Evolutionary conservation across 495 filamentous ascomycete genomes (phyloP), one percentile per base, ranked within the genome.

Genomic region (Penicillium lividum): DNA sequence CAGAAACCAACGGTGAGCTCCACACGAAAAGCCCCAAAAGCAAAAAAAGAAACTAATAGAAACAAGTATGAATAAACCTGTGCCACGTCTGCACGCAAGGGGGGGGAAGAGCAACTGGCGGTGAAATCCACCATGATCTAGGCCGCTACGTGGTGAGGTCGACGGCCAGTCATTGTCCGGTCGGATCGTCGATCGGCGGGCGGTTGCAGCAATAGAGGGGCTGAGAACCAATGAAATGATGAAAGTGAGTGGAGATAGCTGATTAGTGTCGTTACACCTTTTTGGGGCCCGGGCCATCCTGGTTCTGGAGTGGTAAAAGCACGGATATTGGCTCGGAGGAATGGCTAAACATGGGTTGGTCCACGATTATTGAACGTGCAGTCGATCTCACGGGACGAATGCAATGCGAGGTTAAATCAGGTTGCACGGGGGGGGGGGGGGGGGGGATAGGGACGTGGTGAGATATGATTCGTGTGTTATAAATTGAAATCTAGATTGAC

Each of bases 331-430:
- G 22, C 4, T 53, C 52, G 55, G 61, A 60, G 57, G 47, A 62
- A 45, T 52, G n/a, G 15, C 55, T 47, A 13, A 9, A 57, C 42
- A 49, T 42, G 55, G 50, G 28, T 51, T 58, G 51, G 34, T 43
- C 43, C 57, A 42, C 44, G 22, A 54, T 22, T 51, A 56, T 63
- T 69, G 67, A 63, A 69, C 67, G 67, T 69, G 67, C 67, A 69
- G 67, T 65, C 67, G 67, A 69, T 69, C 67, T 67, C 57, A 62
- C 67, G 63, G 65, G 61, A 69, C 61, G 46, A 69, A 69, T 69
- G 67, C 67, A 69, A 69, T 69, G 67, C 67, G 65, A 69, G 67
- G 65, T 69, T 69, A 69, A 68, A 65, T 69, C 57, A 38, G 45
- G 67, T 69, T 51, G 67, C 64, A 69, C 67, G 61, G 61, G 38